A percentile compares a stretch with the other conserved stretches of the same genome.
Evolutionary conservation across 495 filamentous ascomycete genomes (phyloP).

Genomic region (Hapsidospora chrysogenum): DNA sequence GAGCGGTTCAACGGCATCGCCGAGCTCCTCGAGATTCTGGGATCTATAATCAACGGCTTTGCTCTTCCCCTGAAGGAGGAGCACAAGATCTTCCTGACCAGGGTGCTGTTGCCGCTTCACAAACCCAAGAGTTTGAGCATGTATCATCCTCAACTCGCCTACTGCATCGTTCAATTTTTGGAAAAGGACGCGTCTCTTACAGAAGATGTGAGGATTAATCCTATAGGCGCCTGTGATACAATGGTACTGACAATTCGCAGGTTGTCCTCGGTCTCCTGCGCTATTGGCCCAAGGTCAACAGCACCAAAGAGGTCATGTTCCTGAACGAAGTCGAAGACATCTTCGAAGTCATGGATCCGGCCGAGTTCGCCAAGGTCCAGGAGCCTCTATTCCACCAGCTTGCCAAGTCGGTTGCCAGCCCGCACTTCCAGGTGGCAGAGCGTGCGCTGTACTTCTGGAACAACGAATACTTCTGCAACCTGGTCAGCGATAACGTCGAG

Average conservation of each 20-base stretch:
- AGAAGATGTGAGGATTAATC: conserved; percentile 53
- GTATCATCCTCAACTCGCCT: conserved; percentile 97
- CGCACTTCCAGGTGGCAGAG: conserved; percentile 98
- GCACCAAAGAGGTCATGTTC: conserved; percentile 99
- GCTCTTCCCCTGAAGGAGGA: conserved; percentile 95
- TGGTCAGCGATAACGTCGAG: conserved; percentile 97
- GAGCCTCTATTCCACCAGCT: conserved; percentile 94
- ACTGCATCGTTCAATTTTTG: conserved; percentile 98
- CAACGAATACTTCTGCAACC: conserved; percentile 99
- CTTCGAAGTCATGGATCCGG: conserved; percentile 99
- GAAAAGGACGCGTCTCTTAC: conserved; percentile 96
- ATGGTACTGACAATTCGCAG: conserved; percentile 22
- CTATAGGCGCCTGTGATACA: no score
- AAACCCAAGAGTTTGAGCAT: conserved; percentile 99
- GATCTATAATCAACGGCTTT: conserved; percentile 99
- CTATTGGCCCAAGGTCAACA: conserved; percentile 99
- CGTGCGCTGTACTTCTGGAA: conserved; percentile 99
- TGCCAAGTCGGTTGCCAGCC: conserved; percentile 93
- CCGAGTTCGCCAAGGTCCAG: conserved; percentile 96
- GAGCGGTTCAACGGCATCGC: conserved; percentile 98
- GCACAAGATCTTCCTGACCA: conserved; percentile 93
- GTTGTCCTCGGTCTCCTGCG: conserved; percentile 88
- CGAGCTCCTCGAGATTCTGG: conserved; percentile 89
- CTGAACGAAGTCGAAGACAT: conserved; percentile 99
- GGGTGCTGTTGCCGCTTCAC: conserved; percentile 83